Evolutionary conservation across 768 basidiomycete species (phyloP), one percentile per base, ranked within the genome.

Genomic region (Psilocybe cyanescens): DNA sequence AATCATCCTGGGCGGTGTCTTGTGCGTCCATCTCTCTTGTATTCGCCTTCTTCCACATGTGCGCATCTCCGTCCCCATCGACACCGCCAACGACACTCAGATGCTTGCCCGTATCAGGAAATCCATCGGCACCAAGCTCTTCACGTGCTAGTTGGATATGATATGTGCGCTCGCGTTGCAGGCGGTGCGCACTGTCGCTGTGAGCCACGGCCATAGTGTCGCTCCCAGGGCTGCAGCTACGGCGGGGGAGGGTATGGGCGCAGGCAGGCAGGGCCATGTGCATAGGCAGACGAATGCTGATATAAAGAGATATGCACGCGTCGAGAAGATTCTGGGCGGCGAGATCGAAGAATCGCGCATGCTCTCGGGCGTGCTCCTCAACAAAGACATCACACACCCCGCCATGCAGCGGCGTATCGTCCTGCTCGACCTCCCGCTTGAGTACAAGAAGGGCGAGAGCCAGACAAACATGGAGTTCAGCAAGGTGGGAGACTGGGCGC

Each of bases 391-490:
- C 68, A 97, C 95, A 0, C 97, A 99, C 76, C 96, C 97, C 9
- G 89, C 92, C 67, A 99, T 99, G 97, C 81, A 96, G 57, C 76
- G 97, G 3, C 78, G 95, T 8, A 91, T 99, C 52, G 78, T 99
- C 24, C 76, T 99, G 44, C 78, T 99, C 46, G 95, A 97, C 74
- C 99, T 96, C 74, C 95, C 96, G 8, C 77, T 98, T 58, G 97
- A 99, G 79, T 99, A 99, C 80, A 99, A 99, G 80, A 99, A 99
- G 82, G 97, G 97, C 24, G 97, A 99, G 80, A 88, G 85, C 59
- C 97, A 99, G 78, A 99, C 97, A 62, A 97, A 98, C 74, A 99
- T 99, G 83, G 97, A 98, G 78, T 95, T 99, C 66, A 89, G 89
- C 46, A 94, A 94, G 76, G 96, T 95, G 78, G 81, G 82, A 17